Evolutionary conservation across 495 filamentous ascomycete genomes (phyloP).

Genomic region (Coniosporium apollinis): DNA sequence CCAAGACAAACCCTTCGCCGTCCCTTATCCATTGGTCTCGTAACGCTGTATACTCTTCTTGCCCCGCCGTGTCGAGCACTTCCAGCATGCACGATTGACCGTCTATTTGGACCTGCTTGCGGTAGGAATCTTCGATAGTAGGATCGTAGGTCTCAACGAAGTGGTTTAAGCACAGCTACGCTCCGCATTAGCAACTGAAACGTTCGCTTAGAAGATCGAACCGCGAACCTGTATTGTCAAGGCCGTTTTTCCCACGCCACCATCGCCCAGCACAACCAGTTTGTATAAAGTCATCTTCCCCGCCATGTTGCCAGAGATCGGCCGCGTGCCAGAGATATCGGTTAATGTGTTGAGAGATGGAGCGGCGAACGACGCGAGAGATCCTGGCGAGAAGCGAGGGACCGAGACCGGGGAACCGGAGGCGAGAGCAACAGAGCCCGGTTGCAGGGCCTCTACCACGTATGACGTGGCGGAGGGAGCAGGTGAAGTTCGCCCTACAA

Average conservation of each 20-base stretch:
- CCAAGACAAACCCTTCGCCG: conserved; percentile 91
- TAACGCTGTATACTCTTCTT: conserved; percentile 96
- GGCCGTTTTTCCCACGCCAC: conserved; percentile 91
- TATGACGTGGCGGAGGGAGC: too few species aligned
- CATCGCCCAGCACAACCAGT: conserved; percentile 90
- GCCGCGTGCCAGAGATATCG: too few species aligned
- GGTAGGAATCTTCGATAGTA: conserved; percentile 92
- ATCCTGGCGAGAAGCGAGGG: too few species aligned
- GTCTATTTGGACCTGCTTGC: conserved; percentile 97
- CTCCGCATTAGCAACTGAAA: background rate
- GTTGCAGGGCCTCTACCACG: too few species aligned
- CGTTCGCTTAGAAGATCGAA: conserved; percentile 2
- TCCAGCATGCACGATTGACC: conserved; percentile 95
- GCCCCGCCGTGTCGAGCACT: conserved; percentile 95
- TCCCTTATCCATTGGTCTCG: conserved; percentile 98
- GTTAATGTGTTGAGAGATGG: too few species aligned
- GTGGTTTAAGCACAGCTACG: conserved; percentile 57
- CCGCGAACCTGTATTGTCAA: conserved; percentile 82
- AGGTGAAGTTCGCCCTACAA: too few species aligned
- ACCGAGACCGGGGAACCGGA: too few species aligned
- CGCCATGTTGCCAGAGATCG: conserved; percentile 31
- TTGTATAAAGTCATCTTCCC: conserved; percentile 96
- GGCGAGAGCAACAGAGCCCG: too few species aligned
- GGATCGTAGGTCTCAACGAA: conserved; percentile 88
- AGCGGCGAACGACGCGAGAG: too few species aligned